Percentiles rank a stretch among this genome's conserved stretches.
These are phyloP conservation scores for Graphilbum fragrans DNA, from an alignment of 2,329 filamentous ascomycete genomes.

Conservation along the genomic window DNA sequence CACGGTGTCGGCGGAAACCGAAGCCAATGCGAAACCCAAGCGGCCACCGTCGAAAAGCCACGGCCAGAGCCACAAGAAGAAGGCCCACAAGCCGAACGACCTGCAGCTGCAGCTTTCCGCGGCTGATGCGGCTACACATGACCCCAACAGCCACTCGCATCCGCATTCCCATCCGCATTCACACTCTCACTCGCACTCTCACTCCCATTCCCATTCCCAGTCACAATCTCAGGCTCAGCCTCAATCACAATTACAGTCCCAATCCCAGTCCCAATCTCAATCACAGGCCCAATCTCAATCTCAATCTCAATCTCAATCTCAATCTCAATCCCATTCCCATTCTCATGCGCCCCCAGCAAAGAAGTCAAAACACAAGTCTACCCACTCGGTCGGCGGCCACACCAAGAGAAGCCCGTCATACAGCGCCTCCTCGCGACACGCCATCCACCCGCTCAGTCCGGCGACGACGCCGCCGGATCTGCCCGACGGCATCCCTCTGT, in stretches of 20 bases:
- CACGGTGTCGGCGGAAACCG: slow-evolving; percentile 29
- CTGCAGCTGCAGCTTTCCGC: slow-evolving; percentile 51
- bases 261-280: neutral
- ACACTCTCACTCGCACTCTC: too few species aligned
- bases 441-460: slow-evolving; percentile 56
- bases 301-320: neutral
- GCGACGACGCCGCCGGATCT: slow-evolving; percentile 61
- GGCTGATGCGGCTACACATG: slow-evolving; percentile 27
- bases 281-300: neutral
- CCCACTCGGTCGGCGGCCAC: slow-evolving; percentile 59
- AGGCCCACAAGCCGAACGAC: slow-evolving; percentile 55
- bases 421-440: slow-evolving; percentile 39
- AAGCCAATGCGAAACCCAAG: slow-evolving; percentile 58
- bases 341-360: slow-evolving; percentile 47
- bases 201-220: too few species aligned
- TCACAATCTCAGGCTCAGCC: too few species aligned
- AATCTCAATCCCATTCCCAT: slow-evolving; percentile 22
- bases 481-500: slow-evolving; percentile 48
- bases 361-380: slow-evolving; percentile 73
- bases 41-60: slow-evolving; percentile 67
- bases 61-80: slow-evolving; percentile 59
- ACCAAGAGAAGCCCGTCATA: slow-evolving; percentile 53
- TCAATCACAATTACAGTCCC: too few species aligned
- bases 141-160: too few species aligned
- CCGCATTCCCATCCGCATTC: too few species aligned